phyloP scores from a whole-genome alignment of 352 stramenopile genomes.

The Blastocystis sp. region DNA sequence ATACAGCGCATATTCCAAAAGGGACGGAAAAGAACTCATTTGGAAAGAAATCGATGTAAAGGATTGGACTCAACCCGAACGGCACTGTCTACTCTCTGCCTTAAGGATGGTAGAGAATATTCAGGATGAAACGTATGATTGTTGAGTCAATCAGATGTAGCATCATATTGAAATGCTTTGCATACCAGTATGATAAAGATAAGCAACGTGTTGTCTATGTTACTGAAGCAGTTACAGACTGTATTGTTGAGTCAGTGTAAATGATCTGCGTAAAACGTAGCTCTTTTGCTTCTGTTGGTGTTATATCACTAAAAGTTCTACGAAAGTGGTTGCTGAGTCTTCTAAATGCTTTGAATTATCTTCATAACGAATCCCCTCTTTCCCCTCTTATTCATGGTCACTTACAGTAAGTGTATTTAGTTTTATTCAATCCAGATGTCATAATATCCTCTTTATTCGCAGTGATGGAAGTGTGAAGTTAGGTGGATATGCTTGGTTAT shows the following conservation, averaged over 20 bases:
- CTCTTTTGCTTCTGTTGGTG: conserved; percentile 2
- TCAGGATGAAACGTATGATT: not conserved
- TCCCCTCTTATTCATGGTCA: conserved; percentile 49
- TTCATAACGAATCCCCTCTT: conserved; percentile 3
- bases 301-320: conserved; percentile 4
- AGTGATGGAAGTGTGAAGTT: conserved; percentile 29
- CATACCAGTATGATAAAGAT: not conserved
- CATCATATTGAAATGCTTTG: conserved; percentile 31
- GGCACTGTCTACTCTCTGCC: conserved; percentile 17
- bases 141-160: not conserved
- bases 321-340: conserved; percentile 17
- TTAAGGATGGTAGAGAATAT: conserved; percentile 21
- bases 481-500: conserved; percentile 29
- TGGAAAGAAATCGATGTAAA: conserved; percentile 37
- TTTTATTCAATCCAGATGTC: not conserved
- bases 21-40: conserved; percentile 46
- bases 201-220: conserved; percentile 49
- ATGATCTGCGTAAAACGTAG: not conserved
- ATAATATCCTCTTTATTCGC: conserved; percentile 52
- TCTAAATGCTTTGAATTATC: not conserved
- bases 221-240: conserved; percentile 24
- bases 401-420: not conserved
- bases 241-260: not conserved
- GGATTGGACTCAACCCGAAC: conserved; percentile 9
- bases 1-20: conserved; percentile 39